These are phyloP conservation scores for Inonotus hispidus DNA, from an alignment of 1,284 basidiomycete genomes.

Conservation along the genomic window DNA sequence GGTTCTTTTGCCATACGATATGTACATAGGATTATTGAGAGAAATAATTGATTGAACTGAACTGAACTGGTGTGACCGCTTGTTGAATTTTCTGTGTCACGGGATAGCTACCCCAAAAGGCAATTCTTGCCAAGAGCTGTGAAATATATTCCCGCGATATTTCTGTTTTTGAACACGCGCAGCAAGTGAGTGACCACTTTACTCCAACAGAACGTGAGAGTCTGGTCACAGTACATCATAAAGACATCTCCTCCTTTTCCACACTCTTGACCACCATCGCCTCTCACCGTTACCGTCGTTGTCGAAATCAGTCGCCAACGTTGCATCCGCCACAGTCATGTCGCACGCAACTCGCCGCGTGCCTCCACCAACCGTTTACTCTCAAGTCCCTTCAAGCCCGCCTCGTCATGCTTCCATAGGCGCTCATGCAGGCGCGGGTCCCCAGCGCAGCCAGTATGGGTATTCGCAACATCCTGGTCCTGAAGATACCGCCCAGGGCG, in stretches of 20 bases:
- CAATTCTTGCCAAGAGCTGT: not conserved
- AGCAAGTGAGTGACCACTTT: not conserved
- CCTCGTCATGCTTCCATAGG: slow-evolving; percentile 9
- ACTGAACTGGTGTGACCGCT: not conserved
- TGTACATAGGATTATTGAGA: not conserved
- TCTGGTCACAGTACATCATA: not conserved
- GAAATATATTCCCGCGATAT: too few species aligned
- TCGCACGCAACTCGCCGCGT: slow-evolving; percentile 13
- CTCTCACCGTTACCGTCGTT: not conserved
- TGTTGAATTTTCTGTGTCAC: not conserved
- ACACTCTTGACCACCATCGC: not conserved
- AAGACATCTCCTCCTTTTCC: not conserved
- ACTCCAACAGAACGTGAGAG: too few species aligned
- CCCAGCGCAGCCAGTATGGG: slow-evolving; percentile 1
- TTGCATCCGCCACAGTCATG: not conserved
- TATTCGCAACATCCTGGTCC: slow-evolving; percentile 5
- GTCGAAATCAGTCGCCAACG: not conserved
- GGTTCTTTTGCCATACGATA: slow-evolving; percentile 8
- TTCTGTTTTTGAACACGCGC: too few species aligned
- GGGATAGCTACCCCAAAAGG: not conserved
- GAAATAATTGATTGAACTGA: not conserved
- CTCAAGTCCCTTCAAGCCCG: slow-evolving; percentile 16
- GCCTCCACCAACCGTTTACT: slow-evolving; percentile 13
- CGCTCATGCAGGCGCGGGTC: slow-evolving; percentile 4
- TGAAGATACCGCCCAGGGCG: slow-evolving; percentile 56